Evolutionary conservation across 2,329 filamentous ascomycete species (phyloP), one percentile per base, ranked within the genome.

Genomic region (Colletotrichum acutatum): DNA sequence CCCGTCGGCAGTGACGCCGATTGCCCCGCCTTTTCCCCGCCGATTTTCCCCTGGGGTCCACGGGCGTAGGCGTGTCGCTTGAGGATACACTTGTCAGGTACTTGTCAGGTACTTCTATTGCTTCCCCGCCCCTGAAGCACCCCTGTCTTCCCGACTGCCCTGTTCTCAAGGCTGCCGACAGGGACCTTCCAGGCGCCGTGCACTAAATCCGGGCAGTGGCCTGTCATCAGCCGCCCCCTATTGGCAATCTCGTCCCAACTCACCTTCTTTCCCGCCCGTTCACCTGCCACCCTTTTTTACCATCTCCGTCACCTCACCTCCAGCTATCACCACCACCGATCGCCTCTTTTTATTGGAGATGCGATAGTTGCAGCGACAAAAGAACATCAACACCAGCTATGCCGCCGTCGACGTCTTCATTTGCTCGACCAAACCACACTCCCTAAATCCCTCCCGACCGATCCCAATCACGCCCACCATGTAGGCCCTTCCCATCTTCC

Each of bases 121-220:
- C 46, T 16, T 52, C 62, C 26, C 22, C 12, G 22, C 65, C 54
- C 61, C 42, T 59, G 30, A 9, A 14, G 42, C 67, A 67, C 34
- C 63, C 63, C 68, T 67, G 56, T 28, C 14, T 34, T 46, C 19
- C 61, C n/a, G 32, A 12, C 32, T 34, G 11, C 22, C 65, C 66
- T 24, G 30, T 64, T 64, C 37, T 2, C 12, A 42, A 16, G 16
- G 14, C 37, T 63, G 32, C 5, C 22, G 12, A 24, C 67, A 70
- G 70, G 70, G 70, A 37, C 22, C 42, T 60, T 30, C 66, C 70
- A 69, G 58, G 70, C 66, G 30, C 22, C 8, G n/a, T 5, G 12
- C 60, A 57, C 70, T 65, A 64, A 72, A 64, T 70, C 37, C 60
- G 63, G 60, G 46, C 26, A 11, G 66, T 70, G 66, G 42, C 54